Evolutionary conservation across 2,329 filamentous ascomycete genomes (phyloP), one percentile per base, ranked within the genome.

Genomic region (Fusarium coicis): DNA sequence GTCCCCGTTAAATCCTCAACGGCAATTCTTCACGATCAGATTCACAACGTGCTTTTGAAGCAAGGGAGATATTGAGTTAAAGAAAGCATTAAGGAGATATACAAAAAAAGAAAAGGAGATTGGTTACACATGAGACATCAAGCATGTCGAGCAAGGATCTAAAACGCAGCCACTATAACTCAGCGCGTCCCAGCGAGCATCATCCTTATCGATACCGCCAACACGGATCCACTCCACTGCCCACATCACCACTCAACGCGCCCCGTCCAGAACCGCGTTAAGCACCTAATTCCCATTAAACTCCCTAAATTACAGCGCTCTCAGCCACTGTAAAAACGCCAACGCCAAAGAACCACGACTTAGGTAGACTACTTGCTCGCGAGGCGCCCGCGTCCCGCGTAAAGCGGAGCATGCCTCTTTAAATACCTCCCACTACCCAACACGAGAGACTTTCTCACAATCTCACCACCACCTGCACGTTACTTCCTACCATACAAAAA

Each of bases 341-440:
- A 66, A 70, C 64, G 66, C 66, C 66, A 70, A 68, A 66, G 70
- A 62, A 44, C 57, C 71, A 68, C 71, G 68, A 66, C 39, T 21
- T n/a, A n/a, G n/a, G n/a, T n/a, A n/a, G n/a, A n/a, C n/a, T n/a
- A 14, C 55, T 26, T 26, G 61, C 70, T 56, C 66, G 63, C 60
- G 55, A 43, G 40, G 66, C 23, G 39, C 52, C 42, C 46, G 30
- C 36, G 63, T 52, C 50, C 67, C 71, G 71, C 71, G 71, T 73
- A 54, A 57, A 69, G 54, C 52, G 42, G 55, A 62, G 56, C 62
- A 63, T 68, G 66, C 56, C 72, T 73, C 54, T 74, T 72, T 74
- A 74, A 74, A 74, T 74, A 74, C 72, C 72, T 74, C 72, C 72
- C 68, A 37, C 57, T 66, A 66, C 65, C 72, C 55, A 63, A 70